Percentiles rank a stretch among this genome's conserved stretches.
phyloP scores from a whole-genome alignment of 257 asterid species.

The Hygrophila difformis region DNA sequence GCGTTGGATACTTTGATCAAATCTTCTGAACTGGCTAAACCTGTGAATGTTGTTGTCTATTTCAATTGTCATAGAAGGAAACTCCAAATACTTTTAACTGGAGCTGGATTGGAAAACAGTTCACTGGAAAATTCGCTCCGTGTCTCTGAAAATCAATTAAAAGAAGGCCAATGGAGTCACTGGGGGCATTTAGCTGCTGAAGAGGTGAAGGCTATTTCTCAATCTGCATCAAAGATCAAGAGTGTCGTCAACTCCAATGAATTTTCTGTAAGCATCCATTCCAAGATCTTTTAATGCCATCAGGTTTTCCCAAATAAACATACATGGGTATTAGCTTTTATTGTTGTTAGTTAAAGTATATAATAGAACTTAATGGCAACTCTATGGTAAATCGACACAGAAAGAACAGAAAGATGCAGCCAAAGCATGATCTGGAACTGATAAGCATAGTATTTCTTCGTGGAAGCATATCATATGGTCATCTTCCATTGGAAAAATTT shows the following conservation, averaged over 20 bases:
- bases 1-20: constrained; percentile 71
- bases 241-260: constrained; percentile 32
- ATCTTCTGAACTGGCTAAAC: constrained; percentile 63
- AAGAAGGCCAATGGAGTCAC: constrained; percentile 43
- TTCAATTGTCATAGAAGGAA: constrained; percentile 83
- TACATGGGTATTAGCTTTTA: background rate
- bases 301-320: background rate
- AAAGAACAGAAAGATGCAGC: constrained; percentile 6
- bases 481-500: constrained; percentile 5
- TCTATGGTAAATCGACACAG: constrained; percentile 6
- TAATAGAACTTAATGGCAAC: constrained; percentile 1
- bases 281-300: constrained; percentile 11
- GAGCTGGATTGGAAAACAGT: constrained; percentile 46
- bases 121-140: constrained; percentile 30
- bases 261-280: constrained; percentile 40
- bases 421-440: constrained; percentile 7
- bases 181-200: constrained; percentile 56
- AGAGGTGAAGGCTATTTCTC: constrained; percentile 89
- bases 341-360: background rate
- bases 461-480: constrained; percentile 11
- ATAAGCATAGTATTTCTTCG: constrained; percentile 3
- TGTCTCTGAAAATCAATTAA: constrained; percentile 43
- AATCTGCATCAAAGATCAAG: constrained; percentile 55
- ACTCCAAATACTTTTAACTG: constrained; percentile 65
- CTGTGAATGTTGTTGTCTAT: constrained; percentile 54